Evolutionary conservation across 768 basidiomycete species (phyloP), one percentile per base, ranked within the genome.

Genomic region (Hydnomerulius pinastri): DNA sequence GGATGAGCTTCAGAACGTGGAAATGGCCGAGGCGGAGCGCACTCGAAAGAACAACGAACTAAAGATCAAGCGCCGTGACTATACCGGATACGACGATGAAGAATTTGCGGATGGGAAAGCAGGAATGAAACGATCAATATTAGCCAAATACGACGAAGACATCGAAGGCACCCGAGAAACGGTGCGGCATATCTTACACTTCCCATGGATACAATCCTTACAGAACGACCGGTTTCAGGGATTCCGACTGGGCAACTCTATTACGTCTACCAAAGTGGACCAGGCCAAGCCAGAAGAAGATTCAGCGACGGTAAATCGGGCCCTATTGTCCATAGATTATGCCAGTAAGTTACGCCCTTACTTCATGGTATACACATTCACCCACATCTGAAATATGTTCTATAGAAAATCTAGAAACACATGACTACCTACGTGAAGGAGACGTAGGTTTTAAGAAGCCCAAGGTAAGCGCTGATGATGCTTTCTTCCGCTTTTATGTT

Each of bases 1-100:
- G 87, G 97, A 99, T 69, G 97, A 96, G 70, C 79, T 99, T 12
- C 90, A 97, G 73, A 98, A 99, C 58, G 77, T 97, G 47, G 92
- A 97, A 61, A 82, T 98, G 80, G 93, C 92, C 0, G 95, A 97
- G 65, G 84, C 81, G 43, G 93, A 95, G 58, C 82, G 81, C 18
- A 81, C 79, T 13, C 82, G 90, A 62, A 87, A 92, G 71, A 85
- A 86, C 29, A 74, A 83, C 43, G 90, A 94, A 37, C 71, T 90
- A 42, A 96, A 97, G 71, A 92, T 87, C 38, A 93, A 96, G 74
- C 85, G 80, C 50, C 83, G 81, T 21, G 88, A 90, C 63, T 98
- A 98, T 64, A 94, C 92, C 0, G 95, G 95, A 13, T 96, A 91
- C 65, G 95, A 99, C 60, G 96, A 98, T 60, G 94, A 96, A 4